Evolutionary conservation across 2,329 filamentous ascomycete genomes (phyloP).

Genomic region (Alternaria sp.): DNA sequence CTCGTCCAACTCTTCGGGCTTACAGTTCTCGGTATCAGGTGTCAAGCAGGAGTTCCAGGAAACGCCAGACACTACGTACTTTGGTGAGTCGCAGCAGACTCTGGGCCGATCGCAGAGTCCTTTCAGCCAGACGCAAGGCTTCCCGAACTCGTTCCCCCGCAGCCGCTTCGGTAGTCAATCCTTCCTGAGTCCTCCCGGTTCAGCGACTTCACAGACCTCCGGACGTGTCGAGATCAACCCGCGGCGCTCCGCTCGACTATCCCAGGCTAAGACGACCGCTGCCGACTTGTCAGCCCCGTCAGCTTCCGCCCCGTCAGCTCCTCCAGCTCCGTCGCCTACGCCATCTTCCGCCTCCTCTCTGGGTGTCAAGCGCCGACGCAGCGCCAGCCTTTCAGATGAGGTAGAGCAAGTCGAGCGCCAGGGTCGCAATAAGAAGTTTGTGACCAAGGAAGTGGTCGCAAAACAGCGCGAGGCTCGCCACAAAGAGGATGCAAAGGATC

Average conservation of each 20-base stretch:
- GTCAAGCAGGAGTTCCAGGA: neutral
- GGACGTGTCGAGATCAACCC: neutral
- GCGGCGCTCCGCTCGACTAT: neutral
- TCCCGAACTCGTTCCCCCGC: neutral
- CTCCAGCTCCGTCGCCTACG: neutral
- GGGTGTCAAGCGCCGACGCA: neutral
- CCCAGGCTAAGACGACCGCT: neutral
- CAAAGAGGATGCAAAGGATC: neutral
- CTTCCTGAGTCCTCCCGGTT: neutral
- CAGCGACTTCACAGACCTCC: neutral
- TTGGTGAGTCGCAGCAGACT: neutral
- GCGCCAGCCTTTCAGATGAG: neutral
- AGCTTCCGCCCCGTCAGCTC: neutral
- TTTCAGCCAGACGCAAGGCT: neutral
- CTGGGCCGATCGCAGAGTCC: neutral
- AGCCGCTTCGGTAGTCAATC: neutral
- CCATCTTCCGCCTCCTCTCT: no score
- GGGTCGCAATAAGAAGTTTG: neutral
- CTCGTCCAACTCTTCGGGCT: rapidly evolving
- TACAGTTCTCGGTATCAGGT: neutral
- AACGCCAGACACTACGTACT: neutral
- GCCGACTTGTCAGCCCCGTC: neutral
- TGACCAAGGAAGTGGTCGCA: neutral
- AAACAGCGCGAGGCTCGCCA: neutral
- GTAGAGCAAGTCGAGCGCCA: neutral